Conservation (phyloP, 2,329 filamentous ascomycete genomes). For the Harringtonia lauricola region DNA sequence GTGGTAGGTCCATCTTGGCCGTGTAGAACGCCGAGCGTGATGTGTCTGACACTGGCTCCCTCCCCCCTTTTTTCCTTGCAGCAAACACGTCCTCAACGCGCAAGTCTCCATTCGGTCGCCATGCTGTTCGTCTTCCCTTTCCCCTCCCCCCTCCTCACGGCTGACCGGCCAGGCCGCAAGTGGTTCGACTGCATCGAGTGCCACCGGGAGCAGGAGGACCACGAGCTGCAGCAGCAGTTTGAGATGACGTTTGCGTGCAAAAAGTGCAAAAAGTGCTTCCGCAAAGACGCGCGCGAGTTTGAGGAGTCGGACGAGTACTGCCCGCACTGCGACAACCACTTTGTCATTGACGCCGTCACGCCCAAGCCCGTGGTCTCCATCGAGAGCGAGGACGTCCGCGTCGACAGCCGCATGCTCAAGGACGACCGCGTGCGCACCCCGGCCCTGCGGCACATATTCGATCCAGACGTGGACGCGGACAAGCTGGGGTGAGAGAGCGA, state of each 20-base stretch:
- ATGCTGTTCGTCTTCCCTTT: constrained; percentile 58
- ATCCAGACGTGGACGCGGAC: constrained; percentile 63
- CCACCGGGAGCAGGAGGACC: constrained; percentile 70
- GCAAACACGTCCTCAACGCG: constrained; percentile 97
- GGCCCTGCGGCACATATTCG: constrained; percentile 57
- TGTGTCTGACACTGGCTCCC: too few relatives aligned
- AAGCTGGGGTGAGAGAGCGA: constrained; percentile 54
- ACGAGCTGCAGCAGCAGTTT: constrained; percentile 62
- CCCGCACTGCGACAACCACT: constrained; percentile 98
- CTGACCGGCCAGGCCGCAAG: constrained; percentile 55
- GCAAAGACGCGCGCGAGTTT: constrained; percentile 84
- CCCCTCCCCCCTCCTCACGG: background rate
- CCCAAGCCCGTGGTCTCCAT: constrained; percentile 76
- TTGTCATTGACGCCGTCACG: constrained; percentile 77
- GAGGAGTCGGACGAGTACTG: constrained; percentile 98
- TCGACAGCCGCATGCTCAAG: constrained; percentile 84
- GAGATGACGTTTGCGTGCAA: constrained; percentile 98
- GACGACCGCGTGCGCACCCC: constrained; percentile 66
- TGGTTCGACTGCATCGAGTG: constrained; percentile 99
- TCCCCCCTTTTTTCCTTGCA: constrained; percentile 30
- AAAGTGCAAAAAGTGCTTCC: constrained; percentile 97
- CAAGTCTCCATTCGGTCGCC: constrained; percentile 93
- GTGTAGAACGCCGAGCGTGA: too few relatives aligned
- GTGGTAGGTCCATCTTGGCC: constrained; percentile 14
- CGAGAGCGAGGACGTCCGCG: constrained; percentile 80